Percentiles rank a stretch among this genome's conserved stretches.
These are phyloP conservation scores for Arthroderma uncinatum DNA, from an alignment of 2,329 filamentous ascomycete species.

Conservation along the genomic window DNA sequence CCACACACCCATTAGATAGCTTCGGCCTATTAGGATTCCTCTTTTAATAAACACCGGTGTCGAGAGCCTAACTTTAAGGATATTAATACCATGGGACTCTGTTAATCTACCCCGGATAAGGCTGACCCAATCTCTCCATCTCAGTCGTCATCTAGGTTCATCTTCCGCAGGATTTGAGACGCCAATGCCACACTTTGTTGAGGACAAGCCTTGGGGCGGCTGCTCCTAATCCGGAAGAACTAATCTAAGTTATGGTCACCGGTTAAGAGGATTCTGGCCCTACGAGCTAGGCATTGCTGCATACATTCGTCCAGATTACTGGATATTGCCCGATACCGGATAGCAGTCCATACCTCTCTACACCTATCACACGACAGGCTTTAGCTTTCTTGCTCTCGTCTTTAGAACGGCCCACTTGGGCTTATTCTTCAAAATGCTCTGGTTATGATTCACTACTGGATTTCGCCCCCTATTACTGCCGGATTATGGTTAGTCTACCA, in stretches of 20 bases:
- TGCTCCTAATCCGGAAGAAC: constrained; percentile 1
- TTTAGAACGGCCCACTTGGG: background rate
- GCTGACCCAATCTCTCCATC: background rate
- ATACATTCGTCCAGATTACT: background rate
- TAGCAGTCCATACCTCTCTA: background rate
- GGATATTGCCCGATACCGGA: background rate
- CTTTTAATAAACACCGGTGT: background rate
- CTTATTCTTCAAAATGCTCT: background rate
- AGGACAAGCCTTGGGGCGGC: background rate
- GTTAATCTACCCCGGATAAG: background rate
- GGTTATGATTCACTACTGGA: background rate
- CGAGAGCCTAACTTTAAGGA: background rate
- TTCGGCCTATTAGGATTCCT: background rate
- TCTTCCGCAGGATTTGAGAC: background rate
- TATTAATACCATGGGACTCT: background rate
- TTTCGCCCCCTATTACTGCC: background rate
- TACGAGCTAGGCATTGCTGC: background rate
- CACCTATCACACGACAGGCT: background rate
- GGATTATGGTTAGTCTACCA: background rate
- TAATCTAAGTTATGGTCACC: background rate
- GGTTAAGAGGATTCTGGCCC: background rate
- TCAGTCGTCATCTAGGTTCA: background rate
- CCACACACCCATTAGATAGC: background rate
- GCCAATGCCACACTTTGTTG: constrained; percentile 4
- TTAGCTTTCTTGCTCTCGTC: background rate